A percentile compares a stretch with the other conserved stretches of the same genome.
phyloP scores from a whole-genome alignment of 257 asterid genomes.

The Nicotiana benthamiana region DNA sequence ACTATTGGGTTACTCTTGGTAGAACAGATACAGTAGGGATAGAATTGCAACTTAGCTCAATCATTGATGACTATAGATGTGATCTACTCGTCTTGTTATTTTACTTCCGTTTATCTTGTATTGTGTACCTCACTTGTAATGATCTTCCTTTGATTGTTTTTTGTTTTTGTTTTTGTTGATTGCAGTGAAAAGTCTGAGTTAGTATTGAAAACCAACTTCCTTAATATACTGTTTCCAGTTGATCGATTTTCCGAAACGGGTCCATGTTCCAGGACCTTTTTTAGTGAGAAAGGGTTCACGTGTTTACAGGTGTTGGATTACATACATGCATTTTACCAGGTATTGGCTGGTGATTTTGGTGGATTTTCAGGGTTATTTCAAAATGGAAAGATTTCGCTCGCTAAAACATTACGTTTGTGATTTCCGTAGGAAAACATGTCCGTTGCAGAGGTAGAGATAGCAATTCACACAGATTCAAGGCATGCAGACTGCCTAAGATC shows the following conservation, averaged over 20 bases:
- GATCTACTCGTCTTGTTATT: background rate
- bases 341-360: constrained; percentile 9
- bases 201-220: constrained; percentile 59
- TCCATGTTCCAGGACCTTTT: constrained; percentile 73
- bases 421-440: constrained; percentile 59
- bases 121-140: background rate
- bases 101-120: background rate
- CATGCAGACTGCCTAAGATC: constrained; percentile 74
- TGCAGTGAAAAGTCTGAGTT: constrained; percentile 86
- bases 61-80: background rate
- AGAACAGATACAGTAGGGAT: background rate
- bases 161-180: background rate
- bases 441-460: constrained; percentile 63
- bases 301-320: constrained; percentile 77
- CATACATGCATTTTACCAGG: constrained; percentile 82
- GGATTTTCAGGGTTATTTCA: background rate
- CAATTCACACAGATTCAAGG: constrained; percentile 86
- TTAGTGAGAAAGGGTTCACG: constrained; percentile 73
- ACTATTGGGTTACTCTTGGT: background rate
- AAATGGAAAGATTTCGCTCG: background rate
- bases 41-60: background rate
- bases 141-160: background rate
- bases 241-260: constrained; percentile 94
- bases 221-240: constrained; percentile 80
- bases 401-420: background rate